These are phyloP conservation scores for Phytophthora sp. DNA, from an alignment of 352 stramenopile species.

Conservation along the genomic window DNA sequence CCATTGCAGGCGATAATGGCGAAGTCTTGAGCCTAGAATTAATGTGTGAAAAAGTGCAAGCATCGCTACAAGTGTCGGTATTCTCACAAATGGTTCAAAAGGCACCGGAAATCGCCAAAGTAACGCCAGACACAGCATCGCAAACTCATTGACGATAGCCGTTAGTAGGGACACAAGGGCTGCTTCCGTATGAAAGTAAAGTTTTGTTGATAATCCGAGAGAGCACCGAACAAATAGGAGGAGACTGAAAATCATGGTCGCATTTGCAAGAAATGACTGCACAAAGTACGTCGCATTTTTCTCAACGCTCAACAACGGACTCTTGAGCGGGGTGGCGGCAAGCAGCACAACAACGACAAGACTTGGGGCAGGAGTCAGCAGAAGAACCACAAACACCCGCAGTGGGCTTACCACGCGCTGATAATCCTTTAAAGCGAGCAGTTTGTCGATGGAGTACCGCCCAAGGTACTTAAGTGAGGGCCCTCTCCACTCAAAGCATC, in stretches of 20 bases:
- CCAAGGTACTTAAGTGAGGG: conserved; percentile 8
- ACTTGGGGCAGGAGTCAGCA: conserved; percentile 13
- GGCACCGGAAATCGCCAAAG: conserved; percentile 23
- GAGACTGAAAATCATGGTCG: conserved; percentile 9
- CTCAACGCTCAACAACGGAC: neutral
- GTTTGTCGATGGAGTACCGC: conserved; percentile 29
- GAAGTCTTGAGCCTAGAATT: neutral
- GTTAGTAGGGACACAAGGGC: conserved; percentile 4
- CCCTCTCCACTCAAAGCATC: neutral
- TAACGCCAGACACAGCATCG: conserved; percentile 4
- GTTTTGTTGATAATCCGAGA: conserved; percentile 5
- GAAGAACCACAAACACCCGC: conserved; percentile 15
- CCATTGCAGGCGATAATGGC: neutral
- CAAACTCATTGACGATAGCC: conserved; percentile 4
- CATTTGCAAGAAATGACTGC: conserved; percentile 10
- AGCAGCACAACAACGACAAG: conserved; percentile 8
- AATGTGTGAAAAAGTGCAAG: neutral
- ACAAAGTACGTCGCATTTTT: conserved; percentile 9
- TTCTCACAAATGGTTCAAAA: conserved; percentile 1
- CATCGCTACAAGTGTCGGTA: neutral
- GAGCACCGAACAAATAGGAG: conserved; percentile 14
- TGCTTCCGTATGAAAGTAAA: conserved; percentile 18
- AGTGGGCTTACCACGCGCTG: conserved; percentile 3
- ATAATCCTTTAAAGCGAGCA: conserved; percentile 27
- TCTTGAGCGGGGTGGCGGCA: conserved; percentile 11